A percentile compares a stretch with the other conserved stretches of the same genome.
Conservation (phyloP, 164 flowering plant genomes). For the Stephania cephalantha region DNA sequence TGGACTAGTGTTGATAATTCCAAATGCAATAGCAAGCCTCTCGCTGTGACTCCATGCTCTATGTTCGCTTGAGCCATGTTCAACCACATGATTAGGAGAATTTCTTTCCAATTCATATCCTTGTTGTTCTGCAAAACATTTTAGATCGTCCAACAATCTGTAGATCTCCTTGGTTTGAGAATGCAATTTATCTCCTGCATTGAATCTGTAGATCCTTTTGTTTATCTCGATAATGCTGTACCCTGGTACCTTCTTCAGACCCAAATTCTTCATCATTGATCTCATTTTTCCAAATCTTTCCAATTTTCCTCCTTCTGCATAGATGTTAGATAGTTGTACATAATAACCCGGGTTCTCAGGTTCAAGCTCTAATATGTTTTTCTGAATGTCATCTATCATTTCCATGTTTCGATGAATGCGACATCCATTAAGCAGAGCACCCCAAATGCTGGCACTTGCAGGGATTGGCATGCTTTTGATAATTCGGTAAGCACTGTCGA, state of each 20-base stretch:
- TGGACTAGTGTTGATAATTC: constrained; percentile 25
- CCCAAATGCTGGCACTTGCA: constrained; percentile 60
- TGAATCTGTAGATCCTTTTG: constrained; percentile 28
- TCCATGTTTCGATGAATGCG: constrained; percentile 60
- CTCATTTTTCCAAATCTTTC: constrained; percentile 41
- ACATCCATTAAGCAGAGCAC: constrained; percentile 68
- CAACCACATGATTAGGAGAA: background rate
- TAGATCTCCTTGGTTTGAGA: constrained; percentile 23
- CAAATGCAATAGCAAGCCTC: constrained; percentile 29
- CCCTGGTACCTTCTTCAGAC: constrained; percentile 59
- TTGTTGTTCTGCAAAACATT: constrained; percentile 19
- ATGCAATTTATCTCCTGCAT: constrained; percentile 35
- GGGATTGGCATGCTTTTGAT: constrained; percentile 49
- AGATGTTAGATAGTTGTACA: constrained; percentile 51
- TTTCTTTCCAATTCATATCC: constrained; percentile 14
- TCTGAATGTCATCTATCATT: constrained; percentile 32
- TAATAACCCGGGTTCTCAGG: constrained; percentile 58
- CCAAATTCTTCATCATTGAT: constrained; percentile 40
- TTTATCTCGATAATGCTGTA: constrained; percentile 51
- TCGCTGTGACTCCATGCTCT: constrained; percentile 25
- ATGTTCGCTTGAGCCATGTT: background rate
- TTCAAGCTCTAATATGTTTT: constrained; percentile 31
- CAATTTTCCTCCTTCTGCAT: constrained; percentile 70
- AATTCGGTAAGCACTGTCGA: constrained; percentile 45
- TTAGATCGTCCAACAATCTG: constrained; percentile 23